Conservation (phyloP, 2,329 filamentous ascomycete genomes). For the Cercospora sp. region DNA sequence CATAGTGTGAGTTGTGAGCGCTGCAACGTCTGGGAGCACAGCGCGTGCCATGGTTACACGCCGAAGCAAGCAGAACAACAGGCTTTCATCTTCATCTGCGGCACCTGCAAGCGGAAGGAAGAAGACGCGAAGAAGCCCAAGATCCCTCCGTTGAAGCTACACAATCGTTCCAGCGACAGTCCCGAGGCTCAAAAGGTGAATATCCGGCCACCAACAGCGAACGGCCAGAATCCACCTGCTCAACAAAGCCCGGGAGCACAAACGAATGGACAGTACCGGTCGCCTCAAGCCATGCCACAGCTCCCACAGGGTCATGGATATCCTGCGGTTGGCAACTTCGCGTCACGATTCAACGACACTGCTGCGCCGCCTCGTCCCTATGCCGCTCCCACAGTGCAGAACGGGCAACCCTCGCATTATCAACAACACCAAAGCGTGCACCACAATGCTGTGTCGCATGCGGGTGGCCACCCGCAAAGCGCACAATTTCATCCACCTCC, state of each 20-base stretch:
- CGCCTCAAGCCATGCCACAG: slow-evolving; percentile 47
- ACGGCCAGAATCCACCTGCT: slow-evolving; percentile 21
- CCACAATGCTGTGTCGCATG: slow-evolving; percentile 36
- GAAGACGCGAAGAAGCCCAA: slow-evolving; percentile 63
- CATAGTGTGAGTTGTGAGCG: slow-evolving; percentile 92
- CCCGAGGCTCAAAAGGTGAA: slow-evolving; percentile 27
- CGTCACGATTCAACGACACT: slow-evolving; percentile 30
- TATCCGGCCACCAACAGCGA: slow-evolving; percentile 26
- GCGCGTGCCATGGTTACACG: slow-evolving; percentile 80
- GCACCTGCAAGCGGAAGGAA: slow-evolving; percentile 69
- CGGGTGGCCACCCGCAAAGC: slow-evolving; percentile 29
- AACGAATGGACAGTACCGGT: slow-evolving; percentile 47
- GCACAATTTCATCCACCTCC: slow-evolving; percentile 9
- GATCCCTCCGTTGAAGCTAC: slow-evolving; percentile 61
- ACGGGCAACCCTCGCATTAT: slow-evolving; percentile 32
- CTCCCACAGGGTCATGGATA: slow-evolving; percentile 43
- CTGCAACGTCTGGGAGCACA: slow-evolving; percentile 97
- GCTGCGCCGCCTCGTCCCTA: slow-evolving; percentile 22
- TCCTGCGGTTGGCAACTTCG: slow-evolving; percentile 35
- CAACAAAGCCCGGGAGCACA: slow-evolving; percentile 27
- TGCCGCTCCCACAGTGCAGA: slow-evolving; percentile 8
- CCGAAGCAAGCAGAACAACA: slow-evolving; percentile 77
- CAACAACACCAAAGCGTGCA: slow-evolving; percentile 39
- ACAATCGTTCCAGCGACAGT: slow-evolving; percentile 34
- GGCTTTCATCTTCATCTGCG: slow-evolving; percentile 85